Evolutionary conservation across 2,329 filamentous ascomycete species (phyloP), one percentile per base, ranked within the genome.

Genomic region (Trichoderma lentiforme): DNA sequence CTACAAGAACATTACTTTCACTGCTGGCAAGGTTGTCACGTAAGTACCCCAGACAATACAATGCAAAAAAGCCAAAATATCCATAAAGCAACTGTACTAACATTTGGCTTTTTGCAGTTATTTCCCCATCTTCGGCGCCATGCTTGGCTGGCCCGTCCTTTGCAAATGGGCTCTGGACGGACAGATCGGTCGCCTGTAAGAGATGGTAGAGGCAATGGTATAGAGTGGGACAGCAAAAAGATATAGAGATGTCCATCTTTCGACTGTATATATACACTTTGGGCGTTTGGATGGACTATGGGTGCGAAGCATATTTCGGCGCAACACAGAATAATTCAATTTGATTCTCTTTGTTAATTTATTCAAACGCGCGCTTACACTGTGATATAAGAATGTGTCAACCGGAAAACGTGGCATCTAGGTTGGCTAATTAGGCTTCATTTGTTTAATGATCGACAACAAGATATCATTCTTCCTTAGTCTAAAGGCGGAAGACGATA

Each of bases 231-330:
- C 69, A 57, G 51, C 43, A 53, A 66, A 69, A 69, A 70, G 21
- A 53, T 15, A 21, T 70, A 62, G 57, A 71, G 21, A 32, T 62
- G 43, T 67, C 60, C 60, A 51, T 57, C 47, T 71, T 71, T 53
- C 57, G 57, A 62, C 30, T 70, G 70, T 67, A 67, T 32, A 71
- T 71, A 61, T 66, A 60, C 21, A 60, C 34, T 30, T n/a, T 3
- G 18, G 69, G 69, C 69, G 69, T 71, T 71, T 64, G 30, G 66
- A 39, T 62, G 67, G 57, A 28, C 30, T 53, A 26, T 70, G 67
- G 57, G 30, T 53, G 47, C n/a, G 21, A 62, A 47, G 57, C 67
- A 70, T 70, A 62, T 53, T 70, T 70, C 28, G 67, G 67, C 67
- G 67, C 57, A 62, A 53, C 67, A 53, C 56, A 61, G 39, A 62